These are phyloP conservation scores for Houttuynia cordata DNA, from an alignment of 164 flowering plant genomes.

Conservation along the genomic window DNA sequence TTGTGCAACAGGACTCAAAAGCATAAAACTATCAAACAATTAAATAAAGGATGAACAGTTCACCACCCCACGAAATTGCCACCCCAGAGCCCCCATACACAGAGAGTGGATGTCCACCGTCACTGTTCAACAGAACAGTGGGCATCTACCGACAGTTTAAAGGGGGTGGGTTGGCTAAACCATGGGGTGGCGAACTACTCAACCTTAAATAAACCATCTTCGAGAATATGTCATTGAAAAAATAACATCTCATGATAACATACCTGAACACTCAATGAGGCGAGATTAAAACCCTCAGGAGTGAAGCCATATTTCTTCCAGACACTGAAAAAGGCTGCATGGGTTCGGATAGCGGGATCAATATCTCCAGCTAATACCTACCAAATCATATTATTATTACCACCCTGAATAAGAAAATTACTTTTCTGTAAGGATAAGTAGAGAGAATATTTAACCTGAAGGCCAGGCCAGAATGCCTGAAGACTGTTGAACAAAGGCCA, in stretches of 20 bases:
- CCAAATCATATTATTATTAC: constrained; percentile 1
- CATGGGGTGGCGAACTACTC: too few relatives aligned
- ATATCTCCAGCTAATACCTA: constrained; percentile 98
- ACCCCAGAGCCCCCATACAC: too few relatives aligned
- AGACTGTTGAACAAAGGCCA: constrained; percentile 98
- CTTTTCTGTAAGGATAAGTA: neutral
- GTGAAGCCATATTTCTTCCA: constrained; percentile 98
- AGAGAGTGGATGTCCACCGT: too few relatives aligned
- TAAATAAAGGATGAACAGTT: too few relatives aligned
- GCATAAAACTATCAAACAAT: neutral
- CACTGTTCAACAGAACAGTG: too few relatives aligned
- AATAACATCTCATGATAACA: neutral
- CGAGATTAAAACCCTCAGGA: constrained; percentile 98
- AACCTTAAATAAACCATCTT: too few relatives aligned
- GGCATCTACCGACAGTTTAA: too few relatives aligned
- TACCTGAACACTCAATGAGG: constrained; percentile 91
- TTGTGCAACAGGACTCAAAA: neutral
- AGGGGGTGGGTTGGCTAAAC: too few relatives aligned
- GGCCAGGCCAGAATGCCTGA: constrained; percentile 99
- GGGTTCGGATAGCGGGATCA: constrained; percentile 90
- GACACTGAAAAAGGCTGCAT: constrained; percentile 88
- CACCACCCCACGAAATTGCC: too few relatives aligned
- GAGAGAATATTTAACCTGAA: constrained; percentile 45
- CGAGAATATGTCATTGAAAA: neutral
- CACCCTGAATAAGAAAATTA: neutral